Evolutionary conservation across 2,329 filamentous ascomycete species (phyloP), one percentile per base, ranked within the genome.

Genomic region (Elsinoe fawcettii): DNA sequence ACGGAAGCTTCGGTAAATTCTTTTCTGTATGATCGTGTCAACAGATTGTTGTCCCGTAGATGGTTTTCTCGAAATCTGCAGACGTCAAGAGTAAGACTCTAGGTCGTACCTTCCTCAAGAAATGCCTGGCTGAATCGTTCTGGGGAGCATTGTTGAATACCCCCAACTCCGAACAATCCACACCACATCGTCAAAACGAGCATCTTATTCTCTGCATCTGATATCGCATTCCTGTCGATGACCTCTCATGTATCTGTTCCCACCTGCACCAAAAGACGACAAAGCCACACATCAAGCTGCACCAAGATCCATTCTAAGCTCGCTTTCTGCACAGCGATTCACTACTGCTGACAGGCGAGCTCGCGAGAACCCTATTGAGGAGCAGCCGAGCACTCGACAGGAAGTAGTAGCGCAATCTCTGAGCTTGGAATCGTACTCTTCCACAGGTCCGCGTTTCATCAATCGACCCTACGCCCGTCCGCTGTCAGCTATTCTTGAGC

Each of bases 401-500:
- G 16, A 9, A 30, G 27, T 30, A 30, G 27, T 30, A 9, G 9
- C 27, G 9, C 5, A 9, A 30, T 9, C 5, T 30, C 27, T 12
- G 18, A 20, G 14, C 22, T 18, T 32, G 2, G 49, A 53, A 7
- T 7, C 32, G 9, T 12, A 16, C 14, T 6, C 12, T 8, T 20
- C 20, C 16, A 39, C 18, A 16, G 54, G 54, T 12, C 39, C 54
- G 9, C 61, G 62, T 16, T 66, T 66, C 47, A 57, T 62, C 32
- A 65, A 68, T 55, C 56, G 62, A 32, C 63, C 63, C 34, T 67
- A 69, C 61, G 70, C 69, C 55, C 69, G 65, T 34, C 70, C 70
- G 11, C 69, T 76, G n/a, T 70, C 70, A 25, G 74, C 73, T 12
- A 76, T 77, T 58, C 63, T 71, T 37, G 74, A 76, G 63, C 71